Percentiles rank a stretch among this genome's conserved stretches.
Evolutionary conservation across 495 filamentous ascomycete species (phyloP).

Genomic region (Glonium stellatum): DNA sequence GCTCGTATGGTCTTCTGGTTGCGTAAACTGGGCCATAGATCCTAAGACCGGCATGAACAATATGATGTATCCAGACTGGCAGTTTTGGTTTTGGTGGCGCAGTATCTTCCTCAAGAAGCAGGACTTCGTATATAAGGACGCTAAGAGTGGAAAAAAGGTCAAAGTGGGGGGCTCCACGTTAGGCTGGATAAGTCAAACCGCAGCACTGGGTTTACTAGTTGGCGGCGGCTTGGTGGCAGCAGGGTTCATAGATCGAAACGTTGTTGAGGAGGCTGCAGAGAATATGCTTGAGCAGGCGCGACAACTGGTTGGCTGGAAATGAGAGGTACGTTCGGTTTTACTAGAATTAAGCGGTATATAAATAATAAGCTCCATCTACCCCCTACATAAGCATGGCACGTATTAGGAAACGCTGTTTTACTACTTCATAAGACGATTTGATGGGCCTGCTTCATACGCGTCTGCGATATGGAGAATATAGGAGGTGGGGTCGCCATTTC

Average conservation of each 20-base stretch:
- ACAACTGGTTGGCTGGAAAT: background rate
- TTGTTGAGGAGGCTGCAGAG: background rate
- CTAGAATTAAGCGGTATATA: background rate
- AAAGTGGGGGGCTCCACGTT: background rate
- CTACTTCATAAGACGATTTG: too few relatives aligned
- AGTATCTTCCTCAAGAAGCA: slow-evolving; percentile 24
- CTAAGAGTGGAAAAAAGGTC: slow-evolving; percentile 6
- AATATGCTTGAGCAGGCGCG: background rate
- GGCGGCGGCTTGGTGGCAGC: background rate
- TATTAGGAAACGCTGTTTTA: too few relatives aligned
- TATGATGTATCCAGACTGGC: slow-evolving; percentile 34
- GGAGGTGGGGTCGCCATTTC: too few relatives aligned
- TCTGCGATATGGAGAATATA: too few relatives aligned
- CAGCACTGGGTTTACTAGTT: background rate
- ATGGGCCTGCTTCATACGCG: too few relatives aligned
- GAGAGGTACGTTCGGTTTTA: background rate
- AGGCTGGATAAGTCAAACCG: background rate
- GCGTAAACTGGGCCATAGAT: slow-evolving; percentile 31
- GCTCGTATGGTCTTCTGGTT: slow-evolving; percentile 31
- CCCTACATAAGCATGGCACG: too few relatives aligned
- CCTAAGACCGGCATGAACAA: slow-evolving; percentile 30
- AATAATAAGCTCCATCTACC: background rate
- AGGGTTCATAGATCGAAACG: background rate
- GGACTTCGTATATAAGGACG: slow-evolving; percentile 14
- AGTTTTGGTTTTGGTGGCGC: slow-evolving; percentile 30